Percentiles rank a stretch among this genome's conserved stretches.
Evolutionary conservation across 768 basidiomycete species (phyloP).

Genomic region (Kwoniella dendrophila): DNA sequence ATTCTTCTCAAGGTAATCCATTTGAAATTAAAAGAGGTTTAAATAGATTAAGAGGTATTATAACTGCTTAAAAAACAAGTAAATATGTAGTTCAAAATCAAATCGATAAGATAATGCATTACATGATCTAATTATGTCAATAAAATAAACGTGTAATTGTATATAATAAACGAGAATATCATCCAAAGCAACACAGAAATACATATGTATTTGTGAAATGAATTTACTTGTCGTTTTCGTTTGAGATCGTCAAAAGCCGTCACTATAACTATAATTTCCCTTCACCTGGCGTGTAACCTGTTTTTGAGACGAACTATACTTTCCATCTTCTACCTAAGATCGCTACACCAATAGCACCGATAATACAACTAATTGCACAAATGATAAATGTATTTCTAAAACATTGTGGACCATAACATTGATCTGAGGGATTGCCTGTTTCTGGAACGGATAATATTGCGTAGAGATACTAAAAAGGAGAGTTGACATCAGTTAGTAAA

Average conservation of each 20-base stretch:
- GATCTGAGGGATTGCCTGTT: slow-evolving; percentile 2
- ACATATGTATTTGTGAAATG: too few relatives aligned
- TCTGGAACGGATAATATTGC: slow-evolving; percentile 39
- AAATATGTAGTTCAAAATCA: too few relatives aligned
- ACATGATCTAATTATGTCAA: too few relatives aligned
- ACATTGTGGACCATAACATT: slow-evolving; percentile 50
- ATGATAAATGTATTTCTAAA: slow-evolving; percentile 48
- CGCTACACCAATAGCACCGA: slow-evolving; percentile 40
- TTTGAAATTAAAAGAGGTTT: slow-evolving; percentile 67
- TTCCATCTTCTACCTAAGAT: slow-evolving; percentile 49
- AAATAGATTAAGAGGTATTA: slow-evolving; percentile 4
- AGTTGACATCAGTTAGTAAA: background rate
- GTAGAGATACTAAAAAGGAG: slow-evolving; percentile 48
- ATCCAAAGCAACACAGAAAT: too few relatives aligned
- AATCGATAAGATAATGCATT: too few relatives aligned
- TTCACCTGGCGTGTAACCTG: background rate
- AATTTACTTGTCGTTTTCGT: background rate
- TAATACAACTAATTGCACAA: slow-evolving; percentile 38
- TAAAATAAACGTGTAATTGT: too few relatives aligned
- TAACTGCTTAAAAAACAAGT: background rate
- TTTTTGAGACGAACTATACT: slow-evolving; percentile 22
- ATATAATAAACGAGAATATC: too few relatives aligned
- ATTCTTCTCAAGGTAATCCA: slow-evolving; percentile 75
- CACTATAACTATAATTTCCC: background rate
- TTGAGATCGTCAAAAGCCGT: background rate